Percentiles rank a stretch among this genome's conserved stretches.
phyloP scores from a whole-genome alignment of 805 yeast genomes.

The Candida methanosorbosa region DNA sequence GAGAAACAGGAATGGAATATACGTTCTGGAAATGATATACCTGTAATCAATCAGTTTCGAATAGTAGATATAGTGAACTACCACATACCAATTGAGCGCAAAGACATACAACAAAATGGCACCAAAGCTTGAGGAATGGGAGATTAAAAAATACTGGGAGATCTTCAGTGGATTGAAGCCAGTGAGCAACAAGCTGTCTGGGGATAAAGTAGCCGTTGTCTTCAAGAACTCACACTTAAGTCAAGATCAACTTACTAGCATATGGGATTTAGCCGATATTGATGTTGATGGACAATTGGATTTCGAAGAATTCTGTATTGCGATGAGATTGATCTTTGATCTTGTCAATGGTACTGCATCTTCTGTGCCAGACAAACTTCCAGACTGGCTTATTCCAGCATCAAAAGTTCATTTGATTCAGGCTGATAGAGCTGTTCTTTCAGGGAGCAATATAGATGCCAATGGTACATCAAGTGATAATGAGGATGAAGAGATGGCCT shows the following conservation, averaged over 20 bases:
- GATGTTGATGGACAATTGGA: constrained; percentile 89
- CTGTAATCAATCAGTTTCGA: too few relatives aligned
- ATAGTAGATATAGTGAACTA: too few relatives aligned
- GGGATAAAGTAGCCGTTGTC: constrained; percentile 78
- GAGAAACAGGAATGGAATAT: too few relatives aligned
- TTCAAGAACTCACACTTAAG: constrained; percentile 81
- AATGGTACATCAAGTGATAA: constrained; percentile 24
- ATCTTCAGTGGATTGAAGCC: constrained; percentile 89
- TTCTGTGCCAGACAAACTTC: constrained; percentile 63
- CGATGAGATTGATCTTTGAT: constrained; percentile 93
- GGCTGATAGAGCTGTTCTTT: constrained; percentile 62
- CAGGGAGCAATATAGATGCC: constrained; percentile 17
- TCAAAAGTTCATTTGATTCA: constrained; percentile 78
- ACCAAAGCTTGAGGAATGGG: constrained; percentile 87
- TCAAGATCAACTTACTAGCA: constrained; percentile 66
- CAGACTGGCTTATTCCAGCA: constrained; percentile 90
- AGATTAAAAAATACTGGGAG: constrained; percentile 96
- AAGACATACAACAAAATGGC: constrained; percentile 5
- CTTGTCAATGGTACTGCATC: constrained; percentile 60
- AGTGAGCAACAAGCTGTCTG: constrained; percentile 65
- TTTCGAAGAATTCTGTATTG: constrained; percentile 95
- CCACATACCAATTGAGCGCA: too few relatives aligned
- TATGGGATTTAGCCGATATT: constrained; percentile 91
- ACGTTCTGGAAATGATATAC: too few relatives aligned
- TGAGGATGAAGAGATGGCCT: constrained; percentile 55